phyloP scores from a whole-genome alignment of 1,284 basidiomycete species.

The Apiotrichum porosum region DNA sequence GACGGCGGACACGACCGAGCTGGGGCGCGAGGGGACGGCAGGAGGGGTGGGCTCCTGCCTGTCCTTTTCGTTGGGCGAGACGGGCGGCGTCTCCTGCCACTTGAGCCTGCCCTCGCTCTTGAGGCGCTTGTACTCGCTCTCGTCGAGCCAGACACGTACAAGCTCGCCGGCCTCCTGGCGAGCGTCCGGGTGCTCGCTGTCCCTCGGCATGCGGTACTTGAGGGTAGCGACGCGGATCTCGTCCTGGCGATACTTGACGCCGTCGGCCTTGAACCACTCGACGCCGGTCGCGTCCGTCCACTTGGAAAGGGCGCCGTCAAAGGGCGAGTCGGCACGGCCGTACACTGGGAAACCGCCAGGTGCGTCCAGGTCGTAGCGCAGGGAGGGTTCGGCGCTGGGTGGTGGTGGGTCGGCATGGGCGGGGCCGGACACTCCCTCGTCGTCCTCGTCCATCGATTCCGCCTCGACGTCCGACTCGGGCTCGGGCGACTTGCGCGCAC shows the following conservation, averaged over 20 bases:
- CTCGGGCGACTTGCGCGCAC: slow-evolving; percentile 6
- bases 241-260: slow-evolving; percentile 5
- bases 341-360: slow-evolving; percentile 13
- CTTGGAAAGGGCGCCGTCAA: background rate
- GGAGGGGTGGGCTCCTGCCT: background rate
- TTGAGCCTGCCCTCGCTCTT: slow-evolving; percentile 8
- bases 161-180: slow-evolving; percentile 7
- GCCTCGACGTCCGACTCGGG: background rate
- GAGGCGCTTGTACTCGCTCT: slow-evolving; percentile 4
- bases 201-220: slow-evolving; percentile 18
- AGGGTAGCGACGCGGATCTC: slow-evolving; percentile 9
- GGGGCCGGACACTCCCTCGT: background rate
- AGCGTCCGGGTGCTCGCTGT: slow-evolving; percentile 20
- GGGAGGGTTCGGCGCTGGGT: background rate
- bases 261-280: slow-evolving; percentile 9
- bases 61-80: background rate
- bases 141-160: slow-evolving; percentile 13
- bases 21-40: background rate
- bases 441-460: slow-evolving; percentile 1
- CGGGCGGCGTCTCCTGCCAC: slow-evolving; percentile 8
- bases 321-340: background rate
- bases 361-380: background rate
- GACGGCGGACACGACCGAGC: background rate
- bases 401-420: background rate
- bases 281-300: slow-evolving; percentile 16